A percentile compares a stretch with the other conserved stretches of the same genome.
These are phyloP conservation scores for Salisapilia sapeloensis DNA, from an alignment of 352 stramenopile genomes.

Conservation along the genomic window DNA sequence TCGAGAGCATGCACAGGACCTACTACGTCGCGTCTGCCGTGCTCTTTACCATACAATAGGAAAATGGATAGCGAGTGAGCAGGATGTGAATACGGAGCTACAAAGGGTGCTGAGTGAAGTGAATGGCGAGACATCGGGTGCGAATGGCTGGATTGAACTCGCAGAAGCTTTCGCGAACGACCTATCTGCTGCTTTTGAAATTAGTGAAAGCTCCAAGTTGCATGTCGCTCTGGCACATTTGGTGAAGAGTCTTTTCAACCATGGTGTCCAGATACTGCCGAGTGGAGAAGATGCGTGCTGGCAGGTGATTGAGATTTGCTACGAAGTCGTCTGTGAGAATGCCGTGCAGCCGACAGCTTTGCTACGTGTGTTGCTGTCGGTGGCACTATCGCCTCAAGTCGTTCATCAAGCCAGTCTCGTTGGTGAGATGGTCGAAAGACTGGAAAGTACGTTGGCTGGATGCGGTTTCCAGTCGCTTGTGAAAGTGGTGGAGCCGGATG, in stretches of 20 bases:
- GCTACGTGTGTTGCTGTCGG: constrained; percentile 23
- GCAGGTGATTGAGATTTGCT: constrained; percentile 11
- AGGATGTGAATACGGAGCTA: too few species aligned
- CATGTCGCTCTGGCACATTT: constrained; percentile 16
- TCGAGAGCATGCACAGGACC: constrained; percentile 2
- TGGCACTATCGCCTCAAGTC: constrained; percentile 15
- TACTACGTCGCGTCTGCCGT: constrained; percentile 3
- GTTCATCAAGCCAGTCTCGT: constrained; percentile 7
- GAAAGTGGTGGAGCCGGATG: neutral
- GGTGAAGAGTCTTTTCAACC: constrained; percentile 19
- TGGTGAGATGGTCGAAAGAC: constrained; percentile 10
- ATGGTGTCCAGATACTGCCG: neutral
- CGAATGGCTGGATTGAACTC: too few species aligned
- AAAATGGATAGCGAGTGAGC: too few species aligned
- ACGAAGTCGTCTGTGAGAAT: constrained; percentile 42
- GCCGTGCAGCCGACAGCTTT: constrained; percentile 39
- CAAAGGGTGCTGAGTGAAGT: too few species aligned
- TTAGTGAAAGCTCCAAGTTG: constrained; percentile 20
- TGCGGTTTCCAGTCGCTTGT: constrained; percentile 11
- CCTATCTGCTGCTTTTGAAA: too few species aligned
- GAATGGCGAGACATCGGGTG: too few species aligned
- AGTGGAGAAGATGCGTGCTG: too few species aligned
- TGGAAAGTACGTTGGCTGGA: constrained; percentile 20
- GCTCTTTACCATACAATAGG: too few species aligned
- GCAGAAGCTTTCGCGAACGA: too few species aligned